A percentile compares a stretch with the other conserved stretches of the same genome.
Conservation (phyloP, 23 red algal genomes). For the Gracilaria vermiculophylla region DNA sequence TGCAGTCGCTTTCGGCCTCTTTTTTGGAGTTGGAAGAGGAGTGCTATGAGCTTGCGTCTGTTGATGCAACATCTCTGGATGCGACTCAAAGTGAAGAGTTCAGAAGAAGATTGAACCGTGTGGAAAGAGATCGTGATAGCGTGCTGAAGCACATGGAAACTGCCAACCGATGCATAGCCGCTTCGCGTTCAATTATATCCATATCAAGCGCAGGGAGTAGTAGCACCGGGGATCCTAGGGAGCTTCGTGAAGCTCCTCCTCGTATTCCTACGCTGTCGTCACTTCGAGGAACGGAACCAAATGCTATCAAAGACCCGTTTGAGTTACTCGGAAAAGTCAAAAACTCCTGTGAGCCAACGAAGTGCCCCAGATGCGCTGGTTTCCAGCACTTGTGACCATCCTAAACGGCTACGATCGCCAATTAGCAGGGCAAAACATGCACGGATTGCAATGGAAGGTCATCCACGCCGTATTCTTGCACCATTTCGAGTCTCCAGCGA, state of each 20-base stretch:
- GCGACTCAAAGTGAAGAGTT: background rate
- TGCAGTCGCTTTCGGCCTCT: background rate
- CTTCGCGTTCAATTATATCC: background rate
- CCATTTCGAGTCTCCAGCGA: background rate
- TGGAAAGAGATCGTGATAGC: background rate
- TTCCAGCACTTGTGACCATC: background rate
- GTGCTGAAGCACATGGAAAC: background rate
- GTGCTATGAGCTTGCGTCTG: background rate
- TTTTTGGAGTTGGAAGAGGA: background rate
- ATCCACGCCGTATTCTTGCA: background rate
- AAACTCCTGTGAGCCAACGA: background rate
- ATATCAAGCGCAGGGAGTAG: too few relatives aligned
- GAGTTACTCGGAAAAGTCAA: background rate
- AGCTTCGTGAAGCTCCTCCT: too few relatives aligned
- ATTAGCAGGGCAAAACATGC: background rate
- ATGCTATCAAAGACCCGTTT: background rate
- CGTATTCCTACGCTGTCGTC: background rate
- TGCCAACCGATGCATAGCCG: background rate
- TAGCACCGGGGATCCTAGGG: background rate
- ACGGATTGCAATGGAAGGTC: background rate
- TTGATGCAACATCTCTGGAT: background rate
- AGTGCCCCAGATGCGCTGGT: background rate
- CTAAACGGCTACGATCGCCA: conserved; percentile 22
- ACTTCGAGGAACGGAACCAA: background rate
- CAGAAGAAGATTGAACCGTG: background rate